Base-by-base conservation (phyloP, 345 rosid genomes). In the Iberis pinnata region DNA sequence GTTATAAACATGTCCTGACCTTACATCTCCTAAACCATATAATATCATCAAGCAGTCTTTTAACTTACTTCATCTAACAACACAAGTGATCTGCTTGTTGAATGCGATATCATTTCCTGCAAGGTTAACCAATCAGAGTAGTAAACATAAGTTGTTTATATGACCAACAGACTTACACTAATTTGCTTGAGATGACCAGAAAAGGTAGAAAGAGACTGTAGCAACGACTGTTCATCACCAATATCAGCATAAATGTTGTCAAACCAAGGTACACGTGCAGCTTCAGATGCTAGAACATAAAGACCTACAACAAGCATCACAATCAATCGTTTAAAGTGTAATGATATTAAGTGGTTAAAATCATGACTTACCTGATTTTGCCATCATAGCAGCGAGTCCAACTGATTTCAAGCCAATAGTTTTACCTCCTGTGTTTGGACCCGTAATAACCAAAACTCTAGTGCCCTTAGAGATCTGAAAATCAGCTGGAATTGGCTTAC, bases 341-440 rank as follows among this genome's bases (percentile, higher is more conserved):
- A n/a, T n/a, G n/a, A n/a, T n/a, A n/a, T n/a, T n/a, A n/a, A n/a
- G n/a, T n/a, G n/a, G n/a, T n/a, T n/a, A n/a, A n/a, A n/a, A n/a
- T n/a, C n/a, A 44, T 56, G 19, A 4, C 31, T 56, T 49, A 83
- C 98, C 98, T 71, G 95, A 79, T 77, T 84, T 87, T 53, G 92
- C 95, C 98, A 90, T 90, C 88, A 90, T 73, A 53, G 89, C 82
- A 51, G 89, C 92, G 75, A 90, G 81, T 74, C 93, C 98, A 66
- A 84, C 68, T 27, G 98, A 84, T 78, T 90, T 90, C 45, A 90
- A 75, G 80, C 88, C 82, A 49, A 81, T 80, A 38, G 96, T 90
- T 81, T 87, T 87, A 47, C 98, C 96, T 44, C 98, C 98, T 6
- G 95, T 90, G 63, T 87, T 90, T n/a, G 98, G 96, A 53, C 96